Conservation (phyloP, 1,284 basidiomycete species). For the Singerocomus inundabilis region DNA sequence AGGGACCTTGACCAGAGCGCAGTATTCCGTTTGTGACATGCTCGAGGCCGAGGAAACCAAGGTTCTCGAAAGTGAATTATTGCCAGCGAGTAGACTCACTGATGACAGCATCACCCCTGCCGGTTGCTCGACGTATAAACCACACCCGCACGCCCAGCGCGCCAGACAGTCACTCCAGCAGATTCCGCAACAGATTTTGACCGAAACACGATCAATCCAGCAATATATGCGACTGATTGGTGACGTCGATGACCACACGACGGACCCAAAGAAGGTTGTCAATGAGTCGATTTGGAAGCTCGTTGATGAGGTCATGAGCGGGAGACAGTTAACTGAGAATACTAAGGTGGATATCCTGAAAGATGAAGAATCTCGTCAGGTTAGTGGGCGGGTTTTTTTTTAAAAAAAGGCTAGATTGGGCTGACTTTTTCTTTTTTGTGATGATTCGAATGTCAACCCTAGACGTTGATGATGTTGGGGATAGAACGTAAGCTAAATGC, state of each 20-base stretch:
- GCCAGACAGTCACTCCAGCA: constrained; percentile 43
- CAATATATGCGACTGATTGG: constrained; percentile 46
- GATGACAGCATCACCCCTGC: not conserved
- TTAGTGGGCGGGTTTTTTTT: constrained; percentile 20
- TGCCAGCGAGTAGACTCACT: not conserved
- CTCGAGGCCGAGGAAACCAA: constrained; percentile 3
- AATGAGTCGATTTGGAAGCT: constrained; percentile 42
- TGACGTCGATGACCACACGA: constrained; percentile 20
- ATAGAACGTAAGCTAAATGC: constrained; percentile 47
- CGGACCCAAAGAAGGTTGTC: constrained; percentile 24
- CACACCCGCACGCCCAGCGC: not conserved
- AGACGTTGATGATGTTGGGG: constrained; percentile 52
- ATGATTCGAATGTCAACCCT: not conserved
- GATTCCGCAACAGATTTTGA: constrained; percentile 49
- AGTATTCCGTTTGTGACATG: not conserved
- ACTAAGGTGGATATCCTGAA: constrained; percentile 48
- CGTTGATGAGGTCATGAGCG: constrained; percentile 49
- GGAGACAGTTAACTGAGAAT: constrained; percentile 37
- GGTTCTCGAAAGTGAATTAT: not conserved
- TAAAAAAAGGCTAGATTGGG: not conserved
- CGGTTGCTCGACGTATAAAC: constrained; percentile 4
- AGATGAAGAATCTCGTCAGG: constrained; percentile 50
- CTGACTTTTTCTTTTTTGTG: constrained; percentile 1
- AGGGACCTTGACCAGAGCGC: not conserved
- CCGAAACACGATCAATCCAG: constrained; percentile 45